Conservation (phyloP, 2,329 filamentous ascomycete species). For the Paracoccidioides lutzii region DNA sequence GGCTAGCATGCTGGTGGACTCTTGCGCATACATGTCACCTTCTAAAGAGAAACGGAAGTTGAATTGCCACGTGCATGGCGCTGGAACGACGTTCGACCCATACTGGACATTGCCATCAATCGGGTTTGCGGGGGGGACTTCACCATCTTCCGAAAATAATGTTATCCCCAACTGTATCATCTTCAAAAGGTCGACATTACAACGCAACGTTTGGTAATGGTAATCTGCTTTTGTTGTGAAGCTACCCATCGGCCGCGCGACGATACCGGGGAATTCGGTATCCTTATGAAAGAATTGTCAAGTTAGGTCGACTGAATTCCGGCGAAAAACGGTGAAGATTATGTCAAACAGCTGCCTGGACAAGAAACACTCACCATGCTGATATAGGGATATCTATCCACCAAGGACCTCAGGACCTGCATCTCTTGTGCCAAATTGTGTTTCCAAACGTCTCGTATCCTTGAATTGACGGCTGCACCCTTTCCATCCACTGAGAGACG, state of each 20-base stretch:
- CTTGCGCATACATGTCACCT: constrained; percentile 94
- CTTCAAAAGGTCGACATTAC: constrained; percentile 93
- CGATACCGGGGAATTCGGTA: constrained; percentile 96
- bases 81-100: constrained; percentile 40
- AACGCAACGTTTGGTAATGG: constrained; percentile 93
- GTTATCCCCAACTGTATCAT: constrained; percentile 96
- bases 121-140: constrained; percentile 63
- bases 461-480: constrained; percentile 50
- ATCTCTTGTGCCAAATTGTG: constrained; percentile 87
- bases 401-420: constrained; percentile 63
- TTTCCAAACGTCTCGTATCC: constrained; percentile 95
- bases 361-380: constrained; percentile 63
- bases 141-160: constrained; percentile 79
- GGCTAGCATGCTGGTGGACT: constrained; percentile 81
- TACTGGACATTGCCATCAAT: constrained; percentile 40
- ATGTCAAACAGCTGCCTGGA: not conserved
- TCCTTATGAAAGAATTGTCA: constrained; percentile 46
- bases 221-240: constrained; percentile 95
- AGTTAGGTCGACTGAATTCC: constrained; percentile 10
- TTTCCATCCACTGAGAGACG: constrained; percentile 43
- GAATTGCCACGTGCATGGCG: constrained; percentile 95
- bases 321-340: constrained; percentile 4
- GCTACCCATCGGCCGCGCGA: constrained; percentile 84
- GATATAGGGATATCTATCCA: constrained; percentile 89
- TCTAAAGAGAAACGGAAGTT: constrained; percentile 95